Conservation (phyloP, 345 rosid species). For the Eucalyptus melliodora region DNA sequence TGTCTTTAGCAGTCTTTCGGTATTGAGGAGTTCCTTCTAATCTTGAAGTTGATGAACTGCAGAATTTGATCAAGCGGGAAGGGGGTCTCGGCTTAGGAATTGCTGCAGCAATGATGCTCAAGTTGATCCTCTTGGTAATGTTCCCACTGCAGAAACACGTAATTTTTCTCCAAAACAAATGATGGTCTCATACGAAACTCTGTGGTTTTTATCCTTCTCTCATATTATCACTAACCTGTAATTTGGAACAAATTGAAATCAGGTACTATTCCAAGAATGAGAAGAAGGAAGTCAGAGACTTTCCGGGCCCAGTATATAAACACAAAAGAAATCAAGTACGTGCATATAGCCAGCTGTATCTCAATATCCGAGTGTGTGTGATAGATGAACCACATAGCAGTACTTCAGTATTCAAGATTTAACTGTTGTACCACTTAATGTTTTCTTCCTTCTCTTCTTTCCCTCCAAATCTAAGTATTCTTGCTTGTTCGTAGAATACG, state of each 20-base stretch:
- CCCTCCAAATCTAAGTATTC: neutral
- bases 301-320: constrained; percentile 74
- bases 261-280: constrained; percentile 37
- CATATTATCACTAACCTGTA: neutral
- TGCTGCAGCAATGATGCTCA: constrained; percentile 12
- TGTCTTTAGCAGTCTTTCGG: neutral
- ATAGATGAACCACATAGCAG: neutral
- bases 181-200: neutral
- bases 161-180: neutral
- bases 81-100: constrained; percentile 10
- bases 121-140: constrained; percentile 21
- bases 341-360: neutral
- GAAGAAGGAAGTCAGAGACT: constrained; percentile 81
- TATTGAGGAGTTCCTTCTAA: neutral
- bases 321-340: constrained; percentile 65
- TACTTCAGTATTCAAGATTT: neutral
- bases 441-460: neutral
- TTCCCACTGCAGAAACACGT: neutral
- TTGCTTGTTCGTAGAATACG: constrained; percentile 28
- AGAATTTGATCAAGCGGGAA: constrained; percentile 1
- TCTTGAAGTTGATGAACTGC: neutral
- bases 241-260: neutral
- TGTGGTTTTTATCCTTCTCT: neutral
- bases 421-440: neutral
- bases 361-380: neutral